Base-by-base conservation (phyloP, 1,284 basidiomycete species). In the Polyporus tsugae region DNA sequence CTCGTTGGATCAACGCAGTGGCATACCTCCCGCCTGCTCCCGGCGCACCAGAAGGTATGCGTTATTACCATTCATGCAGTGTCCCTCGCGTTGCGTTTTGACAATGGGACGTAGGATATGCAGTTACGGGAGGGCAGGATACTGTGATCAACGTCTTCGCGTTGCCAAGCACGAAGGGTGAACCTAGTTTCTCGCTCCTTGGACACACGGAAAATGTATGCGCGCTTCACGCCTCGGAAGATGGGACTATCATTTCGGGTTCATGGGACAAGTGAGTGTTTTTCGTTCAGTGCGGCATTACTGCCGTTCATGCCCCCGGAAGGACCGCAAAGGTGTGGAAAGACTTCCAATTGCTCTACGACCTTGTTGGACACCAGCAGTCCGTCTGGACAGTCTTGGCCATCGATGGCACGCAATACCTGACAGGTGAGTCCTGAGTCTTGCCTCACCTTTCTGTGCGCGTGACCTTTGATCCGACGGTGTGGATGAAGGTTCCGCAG, bases 281-380 rank as follows among this genome's bases (percentile, higher is more conserved):
- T 63, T 52, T 17, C 60, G 58, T 53, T 66, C 33, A 13, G 19
- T 36, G 44, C 22, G 52, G 58, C 72, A 35, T 17, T 33, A 19
- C 66, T 61, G 64, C 64, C 29, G 62, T 58, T 62, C 44, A 49
- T 58, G 19, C 4, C 46, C 52, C 53, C 19, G 68, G 53, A 77
- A 97, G 96, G 75, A 96, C 96, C 0, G 97, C 95, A 25, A 94
- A 94, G 80, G 90, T 99, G 0, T 99, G 98, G 98, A 92, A 90
- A 78, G 83, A 94, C 77, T 95, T 93, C 77, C 81, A 91, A 74
- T 84, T 92, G 70, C 85, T 86, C 3, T 89, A 94, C 72, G 93
- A 93, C 71, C 87, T 99, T 63, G 88, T 90, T 75, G 95, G 91
- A 10, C 98, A 99, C 78, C 84, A 92, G 68, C 94, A 96, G 79